Base-by-base conservation (phyloP, 441 rosid genomes). In the Croton laevigatus region DNA sequence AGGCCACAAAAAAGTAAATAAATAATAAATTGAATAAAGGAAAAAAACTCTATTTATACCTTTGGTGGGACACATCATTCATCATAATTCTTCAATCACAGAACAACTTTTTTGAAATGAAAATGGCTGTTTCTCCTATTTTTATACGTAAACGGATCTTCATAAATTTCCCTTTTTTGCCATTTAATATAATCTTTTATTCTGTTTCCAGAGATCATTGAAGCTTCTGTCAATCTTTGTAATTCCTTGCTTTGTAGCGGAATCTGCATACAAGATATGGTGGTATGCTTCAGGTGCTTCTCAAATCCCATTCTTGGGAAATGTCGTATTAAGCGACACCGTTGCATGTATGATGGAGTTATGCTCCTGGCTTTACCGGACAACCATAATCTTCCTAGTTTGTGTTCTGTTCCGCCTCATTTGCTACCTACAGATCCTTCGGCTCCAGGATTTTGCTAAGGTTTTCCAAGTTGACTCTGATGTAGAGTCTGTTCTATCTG, bases 201-300 rank as follows among this genome's bases (percentile, higher is more conserved):
- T 44, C 44, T 51, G 69, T 55, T 8, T 79, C 88, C 94, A 94
- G 98, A 85, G 93, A 71, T 94, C 98, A 61, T 62, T 90, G 65
- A 88, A 87, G 82, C 79, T 94, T 62, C 85, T 94, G 59, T 81
- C 79, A 54, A 12, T 78, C 72, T 94, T 94, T 72, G 97, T 86
- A 49, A 67, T 89, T 8, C 97, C 97, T 14, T 91, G 96, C 71
- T 88, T 91, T 65, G 3, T 86, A 64, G 90, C 87, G 8, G 94
- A 90, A 78, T 76, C 82, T 19, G 87, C 93, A 36, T 94, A 91
- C 81, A 91, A 91, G 79, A 87, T 91, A 80, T 94, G 98, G 98
- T 91, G 97, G 98, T 91, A 94, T 62, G 93, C 96, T 3, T 91
- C 98, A 6, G 97, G 95, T 9, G 95, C 95, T 71, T 89, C 97